Conservation (phyloP, 2,329 filamentous ascomycete species). For the Colletotrichum spinosum region DNA sequence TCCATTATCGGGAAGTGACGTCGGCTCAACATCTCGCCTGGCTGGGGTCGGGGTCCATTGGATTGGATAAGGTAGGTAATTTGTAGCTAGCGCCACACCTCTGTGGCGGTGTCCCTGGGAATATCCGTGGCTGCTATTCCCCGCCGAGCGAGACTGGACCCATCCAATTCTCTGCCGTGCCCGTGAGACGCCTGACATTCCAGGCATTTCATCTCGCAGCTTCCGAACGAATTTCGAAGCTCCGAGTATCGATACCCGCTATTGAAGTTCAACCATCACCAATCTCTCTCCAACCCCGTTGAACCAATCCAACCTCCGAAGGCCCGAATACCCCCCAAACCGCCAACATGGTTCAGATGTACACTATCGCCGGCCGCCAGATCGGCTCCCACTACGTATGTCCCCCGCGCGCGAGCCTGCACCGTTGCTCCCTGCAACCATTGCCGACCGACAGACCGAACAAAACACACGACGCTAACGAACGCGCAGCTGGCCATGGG, state of each 20-base stretch:
- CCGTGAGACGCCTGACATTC: constrained; percentile 15
- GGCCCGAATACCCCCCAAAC: constrained; percentile 41
- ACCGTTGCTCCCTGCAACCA: constrained; percentile 12
- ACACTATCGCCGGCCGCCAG: constrained; percentile 69
- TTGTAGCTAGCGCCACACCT: constrained; percentile 25
- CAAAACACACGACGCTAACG: constrained; percentile 38
- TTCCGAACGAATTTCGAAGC: constrained; percentile 39
- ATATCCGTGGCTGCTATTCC: constrained; percentile 19
- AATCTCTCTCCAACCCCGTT: constrained; percentile 44
- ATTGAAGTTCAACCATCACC: constrained; percentile 38
- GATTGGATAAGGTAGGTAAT: not conserved
- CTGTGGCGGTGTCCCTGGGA: not conserved
- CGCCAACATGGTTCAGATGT: constrained; percentile 61
- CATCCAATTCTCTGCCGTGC: not conserved
- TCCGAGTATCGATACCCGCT: constrained; percentile 33
- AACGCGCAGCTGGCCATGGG: constrained; percentile 66
- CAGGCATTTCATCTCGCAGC: constrained; percentile 30
- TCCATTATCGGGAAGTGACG: constrained; percentile 28
- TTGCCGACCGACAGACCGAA: constrained; percentile 16
- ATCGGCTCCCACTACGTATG: constrained; percentile 72
- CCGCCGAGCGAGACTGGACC: constrained; percentile 10
- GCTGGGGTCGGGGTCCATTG: constrained; percentile 1
- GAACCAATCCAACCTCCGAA: constrained; percentile 43
- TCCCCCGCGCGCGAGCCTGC: constrained; percentile 40
- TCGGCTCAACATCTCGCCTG: constrained; percentile 23